Base-by-base conservation (phyloP, 768 basidiomycete species). In the Collybia sp. region DNA sequence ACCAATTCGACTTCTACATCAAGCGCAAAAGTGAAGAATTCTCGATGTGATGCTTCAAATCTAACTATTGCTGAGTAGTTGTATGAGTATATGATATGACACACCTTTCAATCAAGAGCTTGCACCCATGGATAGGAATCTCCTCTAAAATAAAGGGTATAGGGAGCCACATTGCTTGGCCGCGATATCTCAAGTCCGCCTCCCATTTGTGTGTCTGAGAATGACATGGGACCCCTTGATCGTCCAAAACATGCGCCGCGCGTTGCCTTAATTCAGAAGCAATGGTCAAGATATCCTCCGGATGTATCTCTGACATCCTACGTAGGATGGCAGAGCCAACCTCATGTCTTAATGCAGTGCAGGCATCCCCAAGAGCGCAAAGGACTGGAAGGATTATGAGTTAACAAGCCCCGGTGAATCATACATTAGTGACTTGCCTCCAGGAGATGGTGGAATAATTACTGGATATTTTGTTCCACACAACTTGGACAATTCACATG, bases 341-440 rank as follows among this genome's bases (percentile, higher is more conserved):
- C 51, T 62, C 60, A 45, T 64, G 57, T n/a, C 58, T 52, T 31
- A 60, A 46, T 16, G 53, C 48, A 20, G 62, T 64, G 25, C 57
- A 56, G 4, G 59, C 62, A 39, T 61, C 61, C 3, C 62, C 62
- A 36, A 62, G 56, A 12, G 62, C 61, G 41, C 62, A 64, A 12
- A 64, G 54, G 4, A 64, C 62, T 62, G 33, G 4, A 15, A 37
- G n/a, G 16, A 6, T 32, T 9, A 8, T 32, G 3, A 32, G 18
- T 35, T 37, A 44, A 42, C 31, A 30, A 20, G 6, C 2, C 36
- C 6, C 11, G 11, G 5, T 1, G 16, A 15, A 15, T 13, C 8
- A 18, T 1, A 15, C 17, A 13, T 31, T 16, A 25, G 30, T 12
- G 6, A 48, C 51, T 30, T 30, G 60, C 60, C 60, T 45, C 60